These are phyloP conservation scores for Microcos paniculata DNA, from an alignment of 345 rosid species.

Conservation along the genomic window DNA sequence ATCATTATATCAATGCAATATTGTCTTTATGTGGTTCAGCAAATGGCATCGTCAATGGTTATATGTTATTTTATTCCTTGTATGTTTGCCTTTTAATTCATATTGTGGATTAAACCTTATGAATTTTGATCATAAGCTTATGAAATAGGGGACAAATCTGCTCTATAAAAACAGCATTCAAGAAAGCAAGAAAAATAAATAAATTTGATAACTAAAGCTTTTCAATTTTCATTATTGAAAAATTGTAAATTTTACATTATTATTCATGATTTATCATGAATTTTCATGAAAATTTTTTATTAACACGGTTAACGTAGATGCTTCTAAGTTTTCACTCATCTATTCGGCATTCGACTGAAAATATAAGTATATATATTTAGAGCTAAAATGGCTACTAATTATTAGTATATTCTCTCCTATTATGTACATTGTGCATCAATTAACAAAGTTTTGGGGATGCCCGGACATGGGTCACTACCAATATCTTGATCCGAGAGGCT, in stretches of 20 bases:
- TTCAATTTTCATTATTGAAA: not conserved
- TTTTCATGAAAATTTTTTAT: not conserved
- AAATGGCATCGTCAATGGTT: not conserved
- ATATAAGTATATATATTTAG: not conserved
- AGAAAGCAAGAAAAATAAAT: no score
- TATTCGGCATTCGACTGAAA: not conserved
- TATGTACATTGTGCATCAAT: constrained; percentile 56
- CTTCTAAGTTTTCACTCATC: not conserved
- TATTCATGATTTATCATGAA: not conserved
- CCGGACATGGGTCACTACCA: constrained; percentile 49
- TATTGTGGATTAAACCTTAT: no score
- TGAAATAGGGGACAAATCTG: no score
- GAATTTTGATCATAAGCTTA: not conserved
- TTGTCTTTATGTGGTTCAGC: not conserved
- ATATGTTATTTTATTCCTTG: no score
- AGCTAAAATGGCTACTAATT: no score
- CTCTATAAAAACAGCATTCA: no score
- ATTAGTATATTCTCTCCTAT: not conserved
- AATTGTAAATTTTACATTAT: not conserved
- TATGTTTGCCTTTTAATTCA: not conserved
- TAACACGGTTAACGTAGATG: not conserved
- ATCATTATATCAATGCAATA: not conserved
- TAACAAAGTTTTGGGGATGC: constrained; percentile 43
- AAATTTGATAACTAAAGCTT: not conserved
- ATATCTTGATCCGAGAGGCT: constrained; percentile 31